phyloP scores from a whole-genome alignment of 2,329 filamentous ascomycete genomes.

The Hymenoscyphus albidus region DNA sequence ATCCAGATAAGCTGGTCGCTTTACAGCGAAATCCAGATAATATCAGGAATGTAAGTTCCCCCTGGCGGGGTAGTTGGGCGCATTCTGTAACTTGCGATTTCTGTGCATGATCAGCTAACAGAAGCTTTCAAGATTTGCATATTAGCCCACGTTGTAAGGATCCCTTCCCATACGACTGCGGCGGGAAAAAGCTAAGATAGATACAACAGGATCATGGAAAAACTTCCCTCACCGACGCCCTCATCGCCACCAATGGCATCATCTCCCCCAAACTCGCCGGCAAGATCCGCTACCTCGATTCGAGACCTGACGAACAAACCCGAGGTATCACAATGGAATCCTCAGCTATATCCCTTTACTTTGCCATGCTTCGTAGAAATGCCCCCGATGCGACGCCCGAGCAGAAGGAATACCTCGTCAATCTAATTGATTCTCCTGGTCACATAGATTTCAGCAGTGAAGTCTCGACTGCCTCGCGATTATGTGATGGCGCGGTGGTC shows the following conservation, averaged over 20 bases:
- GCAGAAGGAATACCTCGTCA: constrained; percentile 89
- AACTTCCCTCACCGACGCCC: constrained; percentile 90
- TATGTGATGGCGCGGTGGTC: constrained; percentile 93
- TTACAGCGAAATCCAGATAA: constrained; percentile 84
- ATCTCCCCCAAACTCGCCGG: constrained; percentile 96
- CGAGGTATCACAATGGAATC: constrained; percentile 99
- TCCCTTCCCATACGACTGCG: background rate
- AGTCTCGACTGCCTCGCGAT: constrained; percentile 88
- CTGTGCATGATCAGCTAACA: constrained; percentile 14
- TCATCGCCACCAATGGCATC: constrained; percentile 98
- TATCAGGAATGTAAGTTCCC: constrained; percentile 76
- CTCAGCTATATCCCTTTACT: constrained; percentile 93
- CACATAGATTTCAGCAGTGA: constrained; percentile 99
- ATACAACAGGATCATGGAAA: constrained; percentile 82
- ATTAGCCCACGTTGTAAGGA: constrained; percentile 76
- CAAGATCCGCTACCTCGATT: constrained; percentile 97
- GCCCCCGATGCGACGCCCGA: constrained; percentile 64
- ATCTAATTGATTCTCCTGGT: constrained; percentile 94
- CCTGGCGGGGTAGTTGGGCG: constrained; percentile 24
- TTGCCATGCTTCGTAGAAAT: constrained; percentile 79
- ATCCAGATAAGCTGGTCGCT: constrained; percentile 81
- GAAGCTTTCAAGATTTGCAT: constrained; percentile 72
- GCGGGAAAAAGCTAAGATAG: constrained; percentile 7
- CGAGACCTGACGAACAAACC: constrained; percentile 89
- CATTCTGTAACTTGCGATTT: background rate